Evolutionary conservation across 306 rosid species (phyloP).

Genomic region (Pterocarpus santalinus): DNA sequence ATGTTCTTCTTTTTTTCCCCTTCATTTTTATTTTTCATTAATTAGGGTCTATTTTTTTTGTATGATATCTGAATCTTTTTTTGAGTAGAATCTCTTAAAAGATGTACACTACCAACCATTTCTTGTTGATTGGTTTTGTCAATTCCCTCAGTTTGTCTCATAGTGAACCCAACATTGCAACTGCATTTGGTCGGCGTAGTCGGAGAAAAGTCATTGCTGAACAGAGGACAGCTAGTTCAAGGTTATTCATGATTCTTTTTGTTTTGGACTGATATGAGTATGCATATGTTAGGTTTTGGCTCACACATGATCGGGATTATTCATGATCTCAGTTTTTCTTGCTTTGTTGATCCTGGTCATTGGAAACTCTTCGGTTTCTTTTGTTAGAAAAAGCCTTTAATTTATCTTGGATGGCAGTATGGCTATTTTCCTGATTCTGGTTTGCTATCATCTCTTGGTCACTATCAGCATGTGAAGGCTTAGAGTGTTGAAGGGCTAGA

Average conservation of each 20-base stretch:
- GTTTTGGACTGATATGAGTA: slow-evolving; percentile 44
- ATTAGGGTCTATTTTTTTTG: slow-evolving; percentile 34
- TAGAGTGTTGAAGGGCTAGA: slow-evolving; percentile 32
- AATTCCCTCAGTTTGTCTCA: slow-evolving; percentile 87
- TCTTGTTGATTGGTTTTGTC: slow-evolving; percentile 60
- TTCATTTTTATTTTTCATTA: slow-evolving; percentile 4
- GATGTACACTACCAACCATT: slow-evolving; percentile 50
- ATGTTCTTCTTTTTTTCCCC: slow-evolving; percentile 19
- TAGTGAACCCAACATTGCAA: slow-evolving; percentile 99
- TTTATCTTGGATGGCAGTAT: background rate
- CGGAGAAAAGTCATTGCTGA: slow-evolving; percentile 96
- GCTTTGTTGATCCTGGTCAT: slow-evolving; percentile 26
- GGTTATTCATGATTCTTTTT: slow-evolving; percentile 67
- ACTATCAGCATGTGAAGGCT: slow-evolving; percentile 36
- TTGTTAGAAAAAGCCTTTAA: slow-evolving; percentile 5
- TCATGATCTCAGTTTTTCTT: slow-evolving; percentile 36
- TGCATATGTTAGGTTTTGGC: slow-evolving; percentile 39
- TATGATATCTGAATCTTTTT: slow-evolving; percentile 42
- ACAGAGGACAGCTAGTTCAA: slow-evolving; percentile 99
- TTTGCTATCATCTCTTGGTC: slow-evolving; percentile 28
- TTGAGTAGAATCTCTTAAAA: slow-evolving; percentile 48
- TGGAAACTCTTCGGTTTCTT: slow-evolving; percentile 35
- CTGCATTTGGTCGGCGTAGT: slow-evolving; percentile 95
- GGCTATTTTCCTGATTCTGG: slow-evolving; percentile 19
- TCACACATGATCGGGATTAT: slow-evolving; percentile 35